Percentiles rank a stretch among this genome's conserved stretches.
These are phyloP conservation scores for Fusarium sp. DNA, from an alignment of 2,329 filamentous ascomycete genomes.

Conservation along the genomic window DNA sequence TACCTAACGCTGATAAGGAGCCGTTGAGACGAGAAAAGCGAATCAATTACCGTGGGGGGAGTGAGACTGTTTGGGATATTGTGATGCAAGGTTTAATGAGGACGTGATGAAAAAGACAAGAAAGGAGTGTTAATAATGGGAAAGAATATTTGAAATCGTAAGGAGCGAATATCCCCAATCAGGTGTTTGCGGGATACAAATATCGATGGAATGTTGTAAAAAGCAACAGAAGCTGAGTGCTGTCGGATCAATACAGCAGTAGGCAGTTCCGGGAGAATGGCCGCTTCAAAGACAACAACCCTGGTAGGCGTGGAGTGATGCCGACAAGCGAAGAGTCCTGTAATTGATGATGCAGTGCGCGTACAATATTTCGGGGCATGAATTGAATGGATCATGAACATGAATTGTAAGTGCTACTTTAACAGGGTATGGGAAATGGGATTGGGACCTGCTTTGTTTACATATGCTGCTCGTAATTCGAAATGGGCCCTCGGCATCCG, in stretches of 20 bases:
- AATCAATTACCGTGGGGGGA: constrained; percentile 24
- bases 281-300: constrained; percentile 9
- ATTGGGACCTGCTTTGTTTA: constrained; percentile 42
- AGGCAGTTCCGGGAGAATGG: constrained; percentile 8
- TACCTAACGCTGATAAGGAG: constrained; percentile 35
- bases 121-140: constrained; percentile 7
- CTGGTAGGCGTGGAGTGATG: constrained; percentile 11
- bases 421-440: constrained; percentile 27
- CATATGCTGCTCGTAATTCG: constrained; percentile 36
- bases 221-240: constrained; percentile 30
- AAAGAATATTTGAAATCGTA: constrained; percentile 9
- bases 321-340: constrained; percentile 9
- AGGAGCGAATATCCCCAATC: constrained; percentile 34
- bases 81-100: constrained; percentile 13
- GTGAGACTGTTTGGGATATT: constrained; percentile 20
- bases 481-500: constrained; percentile 33
- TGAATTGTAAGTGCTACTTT: constrained; percentile 24
- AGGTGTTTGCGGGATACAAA: constrained; percentile 26
- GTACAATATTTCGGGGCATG: constrained; percentile 17
- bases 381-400: constrained; percentile 22
- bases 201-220: constrained; percentile 30
- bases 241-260: constrained; percentile 17
- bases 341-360: constrained; percentile 25
- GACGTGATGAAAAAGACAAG: not conserved
- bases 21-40: constrained; percentile 30